These are phyloP conservation scores for Sedum album DNA, from an alignment of 164 flowering plant species.

Conservation along the genomic window DNA sequence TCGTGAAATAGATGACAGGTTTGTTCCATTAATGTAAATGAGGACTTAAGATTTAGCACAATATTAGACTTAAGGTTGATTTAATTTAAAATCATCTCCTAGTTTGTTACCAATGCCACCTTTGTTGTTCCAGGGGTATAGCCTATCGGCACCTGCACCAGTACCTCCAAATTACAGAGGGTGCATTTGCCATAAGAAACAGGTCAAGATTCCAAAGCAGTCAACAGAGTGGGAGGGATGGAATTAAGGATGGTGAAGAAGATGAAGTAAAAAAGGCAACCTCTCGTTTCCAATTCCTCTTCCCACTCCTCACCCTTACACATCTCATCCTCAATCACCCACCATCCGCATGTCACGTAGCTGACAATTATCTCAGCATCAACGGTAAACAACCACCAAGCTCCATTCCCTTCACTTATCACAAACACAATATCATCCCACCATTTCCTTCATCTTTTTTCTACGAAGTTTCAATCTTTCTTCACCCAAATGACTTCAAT, in stretches of 20 bases:
- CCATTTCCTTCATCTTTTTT: background rate
- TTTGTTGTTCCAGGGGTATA: too few relatives aligned
- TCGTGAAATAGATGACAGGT: too few relatives aligned
- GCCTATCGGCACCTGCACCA: too few relatives aligned
- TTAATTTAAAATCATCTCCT: too few relatives aligned
- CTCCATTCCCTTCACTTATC: slow-evolving; percentile 29
- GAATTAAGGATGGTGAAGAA: background rate
- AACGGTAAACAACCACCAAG: slow-evolving; percentile 13
- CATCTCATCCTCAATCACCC: slow-evolving; percentile 63
- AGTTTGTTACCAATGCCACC: too few relatives aligned
- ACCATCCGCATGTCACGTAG: slow-evolving; percentile 50
- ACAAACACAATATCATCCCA: slow-evolving; percentile 14
- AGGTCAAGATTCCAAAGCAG: background rate
- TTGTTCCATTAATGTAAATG: too few relatives aligned
- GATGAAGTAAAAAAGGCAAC: background rate
- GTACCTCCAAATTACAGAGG: background rate
- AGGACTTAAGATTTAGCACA: too few relatives aligned
- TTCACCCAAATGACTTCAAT: background rate
- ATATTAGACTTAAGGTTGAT: too few relatives aligned
- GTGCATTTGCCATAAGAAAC: background rate
- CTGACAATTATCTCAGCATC: slow-evolving; percentile 36
- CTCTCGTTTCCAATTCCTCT: slow-evolving; percentile 15
- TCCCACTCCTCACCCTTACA: slow-evolving; percentile 33
- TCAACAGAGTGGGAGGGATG: background rate
- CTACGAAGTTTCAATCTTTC: background rate